Evolutionary conservation across 2,329 filamentous ascomycete species (phyloP).

Genomic region (Penicillium sp.): DNA sequence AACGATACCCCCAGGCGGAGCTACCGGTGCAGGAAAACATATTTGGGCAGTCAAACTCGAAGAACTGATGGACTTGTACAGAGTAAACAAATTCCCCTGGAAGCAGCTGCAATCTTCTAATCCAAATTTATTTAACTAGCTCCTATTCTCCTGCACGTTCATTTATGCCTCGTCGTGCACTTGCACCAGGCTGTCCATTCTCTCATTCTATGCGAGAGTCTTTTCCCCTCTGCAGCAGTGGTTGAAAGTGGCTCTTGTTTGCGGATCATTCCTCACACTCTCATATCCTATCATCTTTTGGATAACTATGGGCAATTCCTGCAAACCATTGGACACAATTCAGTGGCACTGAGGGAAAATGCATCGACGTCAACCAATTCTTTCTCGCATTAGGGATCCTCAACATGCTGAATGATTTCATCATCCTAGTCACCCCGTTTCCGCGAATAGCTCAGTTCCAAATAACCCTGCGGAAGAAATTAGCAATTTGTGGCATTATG

Average conservation of each 20-base stretch:
- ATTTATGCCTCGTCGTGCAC: background rate
- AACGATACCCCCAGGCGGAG: no score
- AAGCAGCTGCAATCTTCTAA: background rate
- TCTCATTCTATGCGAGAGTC: background rate
- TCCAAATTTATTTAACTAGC: background rate
- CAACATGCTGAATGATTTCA: background rate
- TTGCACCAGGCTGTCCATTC: background rate
- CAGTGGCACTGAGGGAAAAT: constrained; percentile 1
- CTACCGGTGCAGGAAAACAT: background rate
- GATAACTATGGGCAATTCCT: constrained; percentile 10
- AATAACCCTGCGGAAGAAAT: background rate
- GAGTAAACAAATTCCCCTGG: background rate
- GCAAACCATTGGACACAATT: constrained; percentile 17
- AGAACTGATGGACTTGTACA: background rate
- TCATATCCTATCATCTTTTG: constrained; percentile 11
- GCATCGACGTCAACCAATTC: background rate
- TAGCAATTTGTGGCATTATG: background rate
- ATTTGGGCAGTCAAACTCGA: background rate
- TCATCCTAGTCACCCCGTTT: background rate
- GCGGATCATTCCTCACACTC: background rate
- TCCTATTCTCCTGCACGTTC: background rate
- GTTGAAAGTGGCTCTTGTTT: background rate
- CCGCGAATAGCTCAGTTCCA: background rate
- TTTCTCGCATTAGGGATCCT: background rate
- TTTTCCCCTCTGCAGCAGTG: background rate